A percentile compares a stretch with the other conserved stretches of the same genome.
phyloP scores from a whole-genome alignment of 805 yeast genomes.

The Zygosaccharomyces bisporus region DNA sequence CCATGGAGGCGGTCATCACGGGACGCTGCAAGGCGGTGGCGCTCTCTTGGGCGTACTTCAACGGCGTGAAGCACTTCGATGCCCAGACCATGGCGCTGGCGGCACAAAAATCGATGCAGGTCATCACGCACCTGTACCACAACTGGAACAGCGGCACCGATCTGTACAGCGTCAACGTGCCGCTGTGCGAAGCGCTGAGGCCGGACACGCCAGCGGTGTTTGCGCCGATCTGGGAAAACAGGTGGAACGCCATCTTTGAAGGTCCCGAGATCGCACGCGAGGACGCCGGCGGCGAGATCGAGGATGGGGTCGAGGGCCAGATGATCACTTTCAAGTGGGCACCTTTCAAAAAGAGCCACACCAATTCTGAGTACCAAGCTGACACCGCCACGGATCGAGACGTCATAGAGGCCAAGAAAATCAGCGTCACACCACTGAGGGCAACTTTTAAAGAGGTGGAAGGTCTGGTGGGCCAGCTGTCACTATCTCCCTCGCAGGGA shows the following conservation, averaged over 20 bases:
- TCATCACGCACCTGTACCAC: constrained; percentile 54
- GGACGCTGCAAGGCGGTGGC: constrained; percentile 69
- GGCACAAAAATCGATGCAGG: constrained; percentile 58
- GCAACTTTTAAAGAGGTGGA: constrained; percentile 56
- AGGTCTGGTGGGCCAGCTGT: constrained; percentile 23
- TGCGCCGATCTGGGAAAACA: constrained; percentile 77
- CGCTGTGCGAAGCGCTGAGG: constrained; percentile 53
- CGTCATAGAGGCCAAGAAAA: constrained; percentile 58
- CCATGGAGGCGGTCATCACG: constrained; percentile 82
- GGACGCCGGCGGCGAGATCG: constrained; percentile 40
- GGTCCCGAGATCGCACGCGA: constrained; percentile 18
- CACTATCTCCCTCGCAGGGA: constrained; percentile 2
- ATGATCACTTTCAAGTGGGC: constrained; percentile 66
- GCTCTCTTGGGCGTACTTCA: constrained; percentile 75
- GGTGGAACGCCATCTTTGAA: constrained; percentile 68
- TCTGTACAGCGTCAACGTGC: constrained; percentile 79
- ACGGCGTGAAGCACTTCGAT: constrained; percentile 46
- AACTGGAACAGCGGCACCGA: constrained; percentile 62
- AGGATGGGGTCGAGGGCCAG: constrained; percentile 44
- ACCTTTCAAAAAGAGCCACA: constrained; percentile 63
- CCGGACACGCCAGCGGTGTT: constrained; percentile 58
- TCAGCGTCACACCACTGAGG: constrained; percentile 66
- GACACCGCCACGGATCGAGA: constrained; percentile 60
- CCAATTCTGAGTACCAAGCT: constrained; percentile 27
- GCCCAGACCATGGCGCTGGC: constrained; percentile 56